Base-by-base conservation (phyloP, 106 monocot genomes). In the Apostasia shenzhenica region DNA sequence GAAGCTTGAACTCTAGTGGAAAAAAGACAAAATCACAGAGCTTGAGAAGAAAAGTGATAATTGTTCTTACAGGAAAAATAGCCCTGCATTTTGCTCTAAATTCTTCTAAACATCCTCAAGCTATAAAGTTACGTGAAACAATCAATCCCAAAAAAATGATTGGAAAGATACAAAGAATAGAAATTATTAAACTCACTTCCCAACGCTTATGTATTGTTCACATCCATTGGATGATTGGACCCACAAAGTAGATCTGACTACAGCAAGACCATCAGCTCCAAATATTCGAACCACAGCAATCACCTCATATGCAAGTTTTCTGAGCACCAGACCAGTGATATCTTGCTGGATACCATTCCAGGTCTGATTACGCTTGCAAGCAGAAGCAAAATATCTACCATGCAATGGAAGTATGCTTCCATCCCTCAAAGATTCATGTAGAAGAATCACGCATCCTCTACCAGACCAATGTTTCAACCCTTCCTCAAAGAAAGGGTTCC, bases 291-390 rank as follows among this genome's bases (percentile, higher is more conserved):
- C 86, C 58, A 79, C 42, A 9, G 85, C 78, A 66, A 62, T 71
- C 12, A 80, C 74, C 66, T 80, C 77, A 80, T 87, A 87, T 40
- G 79, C 63, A 61, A 78, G 51, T 55, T 87, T 87, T 54, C 75
- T 67, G 44, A 75, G 43, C 45, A 87, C 67, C 67, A 59, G 71
- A 55, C 72, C 74, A 37, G 83, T 87, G 41, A 87, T 83, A 41
- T 90, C 83, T 66, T 90, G 86, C 69, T 86, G 76, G 55, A 86
- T 70, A 0, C 86, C 93, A 14, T 89, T 83, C 93, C 93, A 93
- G 66, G 45, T 86, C 50, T 93, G 82, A 50, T 50, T 73, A 3
- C 93, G 79, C 54, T 75, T 59, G 10, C 80, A 78, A 49, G 84
- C 81, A 63, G 77, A 75, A 73, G 79, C 89, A 80, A 89, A 89